Evolutionary conservation across 441 rosid species (phyloP), one percentile per base, ranked within the genome.

Genomic region (Viola pubescens): DNA sequence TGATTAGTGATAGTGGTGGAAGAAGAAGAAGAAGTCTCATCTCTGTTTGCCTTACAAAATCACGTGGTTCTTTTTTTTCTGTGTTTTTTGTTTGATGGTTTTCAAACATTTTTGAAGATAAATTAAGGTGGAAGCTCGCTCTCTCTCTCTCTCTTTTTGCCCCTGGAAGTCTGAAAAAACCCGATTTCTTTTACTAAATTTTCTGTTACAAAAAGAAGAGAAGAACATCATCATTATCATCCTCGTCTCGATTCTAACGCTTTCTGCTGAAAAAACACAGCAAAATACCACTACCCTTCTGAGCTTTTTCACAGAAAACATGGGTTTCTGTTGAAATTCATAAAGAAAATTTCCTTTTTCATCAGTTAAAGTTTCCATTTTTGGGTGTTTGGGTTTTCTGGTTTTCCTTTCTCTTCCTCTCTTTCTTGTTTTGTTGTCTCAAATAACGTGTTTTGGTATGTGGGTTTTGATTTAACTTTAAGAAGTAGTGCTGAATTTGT

Each of bases 261-360:
- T 66, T 67, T 58, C 68, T 0, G 61, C 62, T 64, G 49, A 10
- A 14, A 54, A 50, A n/a, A 37, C 4, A 60, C 19, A 41, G 8
- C 9, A 61, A 38, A n/a, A 55, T 16, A 37, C 37, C 39, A 39
- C 52, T 60, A 41, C 14, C 56, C 12, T 42, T 16, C 59, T n/a
- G 3, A 42, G 19, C 49, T 56, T 69, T 63, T 43, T 0, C 48
- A 55, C 75, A 34, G 54, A 53, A 73, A 63, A 54, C 52, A 46
- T 60, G 76, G 59, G 62, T 58, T 66, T 73, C 61, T 64, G 72
- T 68, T 73, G 54, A 65, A 69, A 59, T 38, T 4, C 6, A n/a
- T 9, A 13, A 6, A 48, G 12, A 43, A 41, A 39, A 19, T 10
- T 16, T 7, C 37, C 59, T 66, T 46, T 37, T 19, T 14, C 3